phyloP scores from a whole-genome alignment of 768 basidiomycete species.

The Termitomyces sp. region DNA sequence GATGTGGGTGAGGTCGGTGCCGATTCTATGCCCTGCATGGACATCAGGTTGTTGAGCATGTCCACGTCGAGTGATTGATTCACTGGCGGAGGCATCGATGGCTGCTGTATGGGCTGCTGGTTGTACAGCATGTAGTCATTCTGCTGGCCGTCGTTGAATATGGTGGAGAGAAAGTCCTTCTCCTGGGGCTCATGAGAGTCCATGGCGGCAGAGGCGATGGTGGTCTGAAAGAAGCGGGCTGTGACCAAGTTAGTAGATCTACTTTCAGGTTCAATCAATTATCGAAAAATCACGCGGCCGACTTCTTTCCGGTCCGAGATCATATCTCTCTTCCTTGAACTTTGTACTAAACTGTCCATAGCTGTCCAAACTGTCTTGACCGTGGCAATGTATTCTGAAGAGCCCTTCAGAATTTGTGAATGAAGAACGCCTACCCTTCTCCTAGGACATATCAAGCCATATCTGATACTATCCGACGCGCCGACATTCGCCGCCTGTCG shows the following conservation, averaged over 20 bases:
- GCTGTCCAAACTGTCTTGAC: not conserved
- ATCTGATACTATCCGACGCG: not conserved
- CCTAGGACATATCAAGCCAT: too few relatives aligned
- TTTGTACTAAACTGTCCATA: not conserved
- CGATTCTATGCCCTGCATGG: constrained; percentile 44
- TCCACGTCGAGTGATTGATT: constrained; percentile 46
- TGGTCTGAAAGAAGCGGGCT: constrained; percentile 3
- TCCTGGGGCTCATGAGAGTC: constrained; percentile 20
- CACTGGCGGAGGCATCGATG: constrained; percentile 14
- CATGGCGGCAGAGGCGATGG: constrained; percentile 13
- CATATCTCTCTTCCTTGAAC: not conserved
- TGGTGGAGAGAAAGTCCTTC: constrained; percentile 24
- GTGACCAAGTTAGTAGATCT: not conserved
- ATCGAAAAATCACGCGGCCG: constrained; percentile 12
- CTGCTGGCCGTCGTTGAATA: constrained; percentile 20
- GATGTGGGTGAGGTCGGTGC: constrained; percentile 22
- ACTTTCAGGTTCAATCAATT: too few relatives aligned
- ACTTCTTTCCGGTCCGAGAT: not conserved
- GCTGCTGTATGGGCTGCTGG: constrained; percentile 15
- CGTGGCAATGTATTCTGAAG: not conserved
- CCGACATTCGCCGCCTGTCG: too few relatives aligned
- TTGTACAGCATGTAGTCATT: constrained; percentile 4
- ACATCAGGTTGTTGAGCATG: constrained; percentile 50
- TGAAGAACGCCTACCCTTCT: not conserved
- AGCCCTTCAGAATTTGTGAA: not conserved